phyloP scores from a whole-genome alignment of 164 flowering plant genomes.

The Houttuynia cordata region DNA sequence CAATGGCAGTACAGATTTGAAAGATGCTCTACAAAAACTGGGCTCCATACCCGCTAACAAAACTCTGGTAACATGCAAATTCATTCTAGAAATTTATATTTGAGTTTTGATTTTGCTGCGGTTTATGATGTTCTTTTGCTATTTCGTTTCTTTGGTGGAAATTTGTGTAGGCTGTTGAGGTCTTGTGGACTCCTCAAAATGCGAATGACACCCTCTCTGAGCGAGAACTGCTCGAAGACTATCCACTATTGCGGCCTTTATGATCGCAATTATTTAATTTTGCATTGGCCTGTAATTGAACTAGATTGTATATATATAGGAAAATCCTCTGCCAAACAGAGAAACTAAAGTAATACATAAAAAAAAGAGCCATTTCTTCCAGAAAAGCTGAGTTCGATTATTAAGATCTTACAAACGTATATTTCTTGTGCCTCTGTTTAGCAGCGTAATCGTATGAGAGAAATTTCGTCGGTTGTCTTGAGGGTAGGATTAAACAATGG shows the following conservation, averaged over 20 bases:
- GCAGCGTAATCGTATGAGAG: too few species aligned
- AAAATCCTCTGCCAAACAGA: not conserved
- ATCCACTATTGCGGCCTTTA: conserved; percentile 84
- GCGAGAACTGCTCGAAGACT: conserved; percentile 80
- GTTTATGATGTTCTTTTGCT: not conserved
- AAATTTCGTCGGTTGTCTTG: too few species aligned
- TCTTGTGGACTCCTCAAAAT: conserved; percentile 94
- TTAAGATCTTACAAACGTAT: too few species aligned
- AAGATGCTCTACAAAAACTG: conserved; percentile 82
- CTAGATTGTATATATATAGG: not conserved
- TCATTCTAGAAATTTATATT: not conserved
- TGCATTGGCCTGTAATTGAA: not conserved
- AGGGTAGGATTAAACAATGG: too few species aligned
- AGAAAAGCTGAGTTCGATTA: too few species aligned
- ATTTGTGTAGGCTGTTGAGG: conserved; percentile 76
- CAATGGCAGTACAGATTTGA: conserved; percentile 64
- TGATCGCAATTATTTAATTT: conserved; percentile 1
- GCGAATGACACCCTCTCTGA: conserved; percentile 79
- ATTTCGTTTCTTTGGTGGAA: not conserved
- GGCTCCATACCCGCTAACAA: conserved; percentile 67
- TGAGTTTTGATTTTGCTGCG: not conserved
- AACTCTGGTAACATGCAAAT: conserved; percentile 37
- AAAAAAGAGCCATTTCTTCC: not conserved
- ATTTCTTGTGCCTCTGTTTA: too few species aligned
- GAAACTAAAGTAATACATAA: not conserved